Evolutionary conservation across 495 filamentous ascomycete species (phyloP).

Genomic region (Penicillium egyptiacum): DNA sequence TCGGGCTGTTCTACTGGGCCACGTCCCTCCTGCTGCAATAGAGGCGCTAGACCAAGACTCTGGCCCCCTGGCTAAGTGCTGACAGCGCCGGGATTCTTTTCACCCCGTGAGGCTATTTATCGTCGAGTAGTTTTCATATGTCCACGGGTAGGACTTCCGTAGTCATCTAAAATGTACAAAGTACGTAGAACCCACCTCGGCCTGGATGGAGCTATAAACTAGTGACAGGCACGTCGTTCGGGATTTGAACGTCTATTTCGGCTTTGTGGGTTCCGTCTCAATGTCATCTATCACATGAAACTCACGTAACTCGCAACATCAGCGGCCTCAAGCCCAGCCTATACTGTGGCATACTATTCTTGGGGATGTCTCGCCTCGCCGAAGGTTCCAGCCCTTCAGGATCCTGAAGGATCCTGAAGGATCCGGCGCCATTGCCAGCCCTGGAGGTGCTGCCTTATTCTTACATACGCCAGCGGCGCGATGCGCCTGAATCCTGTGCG

Average conservation of each 20-base stretch:
- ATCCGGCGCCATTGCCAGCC: no score
- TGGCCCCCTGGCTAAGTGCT: conserved; percentile 14
- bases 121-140: background rate
- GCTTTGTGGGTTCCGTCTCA: background rate
- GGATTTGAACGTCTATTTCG: background rate
- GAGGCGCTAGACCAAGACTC: conserved; percentile 20
- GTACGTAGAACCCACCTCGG: background rate
- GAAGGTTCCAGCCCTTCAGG: no score
- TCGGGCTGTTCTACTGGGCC: background rate
- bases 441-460: background rate
- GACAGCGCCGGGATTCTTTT: conserved; percentile 10
- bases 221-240: background rate
- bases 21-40: conserved; percentile 12
- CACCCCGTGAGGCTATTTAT: background rate
- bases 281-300: background rate
- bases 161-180: background rate
- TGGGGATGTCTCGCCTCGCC: background rate
- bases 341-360: background rate
- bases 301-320: background rate
- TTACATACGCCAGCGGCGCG: background rate
- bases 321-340: background rate
- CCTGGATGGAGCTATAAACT: background rate
- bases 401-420: no score
- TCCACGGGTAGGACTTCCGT: background rate
- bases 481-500: background rate